These are phyloP conservation scores for Epichloe sp. DNA, from an alignment of 2,329 filamentous ascomycete genomes.

Conservation along the genomic window DNA sequence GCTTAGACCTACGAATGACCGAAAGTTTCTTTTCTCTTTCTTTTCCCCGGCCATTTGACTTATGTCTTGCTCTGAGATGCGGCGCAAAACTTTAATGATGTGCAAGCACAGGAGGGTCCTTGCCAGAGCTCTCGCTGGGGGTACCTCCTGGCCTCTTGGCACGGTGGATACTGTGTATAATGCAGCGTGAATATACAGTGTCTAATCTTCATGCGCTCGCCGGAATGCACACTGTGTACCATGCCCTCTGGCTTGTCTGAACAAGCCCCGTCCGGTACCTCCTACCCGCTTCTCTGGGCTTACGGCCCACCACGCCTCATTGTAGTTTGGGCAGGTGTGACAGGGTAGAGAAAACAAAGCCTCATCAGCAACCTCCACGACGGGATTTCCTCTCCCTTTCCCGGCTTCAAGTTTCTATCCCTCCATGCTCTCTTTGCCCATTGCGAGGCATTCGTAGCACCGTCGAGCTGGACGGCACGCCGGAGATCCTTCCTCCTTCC, in stretches of 20 bases:
- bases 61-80: neutral
- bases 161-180: too few species aligned
- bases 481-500: constrained; percentile 13
- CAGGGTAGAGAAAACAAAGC: constrained; percentile 29
- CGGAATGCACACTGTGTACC: constrained; percentile 1
- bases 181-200: neutral
- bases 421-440: constrained; percentile 23
- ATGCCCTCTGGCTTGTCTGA: neutral
- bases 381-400: constrained; percentile 13
- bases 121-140: neutral
- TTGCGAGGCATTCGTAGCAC: constrained; percentile 27
- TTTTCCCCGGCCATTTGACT: neutral
- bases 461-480: constrained; percentile 23
- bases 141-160: too few species aligned
- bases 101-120: neutral
- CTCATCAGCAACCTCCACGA: constrained; percentile 23
- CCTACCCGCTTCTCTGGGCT: constrained; percentile 1
- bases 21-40: neutral
- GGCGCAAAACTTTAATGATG: neutral
- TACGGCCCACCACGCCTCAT: constrained; percentile 14
- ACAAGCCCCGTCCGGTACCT: neutral
- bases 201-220: too few species aligned
- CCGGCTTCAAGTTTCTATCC: constrained; percentile 11
- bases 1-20: too few species aligned
- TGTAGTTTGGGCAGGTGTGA: constrained; percentile 18